A percentile compares a stretch with the other conserved stretches of the same genome.
phyloP scores from a whole-genome alignment of 768 basidiomycete genomes.

The Suillus subalutaceus region DNA sequence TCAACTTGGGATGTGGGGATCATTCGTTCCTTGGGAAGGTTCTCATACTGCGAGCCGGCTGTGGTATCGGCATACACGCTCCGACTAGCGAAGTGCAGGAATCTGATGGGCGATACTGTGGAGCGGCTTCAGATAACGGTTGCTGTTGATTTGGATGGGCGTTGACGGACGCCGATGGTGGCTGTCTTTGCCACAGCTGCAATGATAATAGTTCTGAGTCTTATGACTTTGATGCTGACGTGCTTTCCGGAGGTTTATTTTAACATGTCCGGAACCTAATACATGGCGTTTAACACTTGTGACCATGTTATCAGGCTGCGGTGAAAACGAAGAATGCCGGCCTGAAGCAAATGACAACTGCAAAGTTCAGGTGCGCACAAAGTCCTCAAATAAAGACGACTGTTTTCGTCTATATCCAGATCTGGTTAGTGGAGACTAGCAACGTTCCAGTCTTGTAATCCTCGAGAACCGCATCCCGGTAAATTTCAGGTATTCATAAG shows the following conservation, averaged over 20 bases:
- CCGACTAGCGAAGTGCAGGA: neutral
- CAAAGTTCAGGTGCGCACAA: neutral
- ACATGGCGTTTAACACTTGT: neutral
- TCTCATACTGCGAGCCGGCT: neutral
- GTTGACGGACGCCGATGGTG: neutral
- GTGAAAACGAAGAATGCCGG: neutral
- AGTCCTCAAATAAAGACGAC: neutral
- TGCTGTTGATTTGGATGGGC: slow-evolving; percentile 22
- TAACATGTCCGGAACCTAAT: neutral
- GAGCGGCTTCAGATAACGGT: slow-evolving; percentile 13
- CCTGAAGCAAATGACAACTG: neutral
- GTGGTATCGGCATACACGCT: neutral
- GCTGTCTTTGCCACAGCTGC: neutral
- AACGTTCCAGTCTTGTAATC: neutral
- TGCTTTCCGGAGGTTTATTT: neutral
- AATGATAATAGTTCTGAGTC: neutral
- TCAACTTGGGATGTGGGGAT: neutral
- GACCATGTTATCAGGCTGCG: neutral
- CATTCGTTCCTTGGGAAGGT: neutral
- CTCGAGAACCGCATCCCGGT: neutral
- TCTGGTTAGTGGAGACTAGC: neutral
- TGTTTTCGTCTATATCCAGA: neutral
- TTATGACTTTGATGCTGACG: neutral
- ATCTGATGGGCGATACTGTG: neutral
- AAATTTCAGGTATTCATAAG: slow-evolving; percentile 29